Conservation (phyloP, 192 early-diverging fungal genomes). For the Backusella circina region DNA sequence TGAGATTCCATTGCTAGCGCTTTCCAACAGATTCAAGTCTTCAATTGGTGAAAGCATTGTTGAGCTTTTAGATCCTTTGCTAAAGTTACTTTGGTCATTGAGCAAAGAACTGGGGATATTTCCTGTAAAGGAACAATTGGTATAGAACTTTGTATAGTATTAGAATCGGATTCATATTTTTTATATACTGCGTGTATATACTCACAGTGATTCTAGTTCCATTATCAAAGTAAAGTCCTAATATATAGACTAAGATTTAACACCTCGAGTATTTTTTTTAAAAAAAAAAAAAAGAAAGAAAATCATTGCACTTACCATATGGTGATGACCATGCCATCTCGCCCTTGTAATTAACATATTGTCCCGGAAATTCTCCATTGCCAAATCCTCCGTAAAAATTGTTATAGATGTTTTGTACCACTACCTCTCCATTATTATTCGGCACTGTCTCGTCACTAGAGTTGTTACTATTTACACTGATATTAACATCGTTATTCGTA, state of each 20-base stretch:
- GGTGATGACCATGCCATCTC: not conserved
- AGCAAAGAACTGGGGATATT: not conserved
- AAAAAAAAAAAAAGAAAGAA: not conserved
- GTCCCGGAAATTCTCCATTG: not conserved
- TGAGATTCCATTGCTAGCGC: not conserved
- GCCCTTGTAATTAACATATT: not conserved
- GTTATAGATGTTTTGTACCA: not conserved
- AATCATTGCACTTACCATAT: not conserved
- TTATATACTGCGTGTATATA: not conserved
- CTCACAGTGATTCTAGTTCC: not conserved
- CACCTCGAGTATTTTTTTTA: not conserved
- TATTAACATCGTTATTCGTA: not conserved
- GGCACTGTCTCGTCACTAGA: not conserved
- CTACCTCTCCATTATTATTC: not conserved
- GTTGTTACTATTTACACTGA: not conserved
- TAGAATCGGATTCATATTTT: not conserved
- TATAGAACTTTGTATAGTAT: not conserved
- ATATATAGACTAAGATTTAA: not conserved
- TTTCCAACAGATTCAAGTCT: not conserved
- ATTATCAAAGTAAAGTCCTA: not conserved
- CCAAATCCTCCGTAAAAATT: not conserved
- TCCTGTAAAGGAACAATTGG: not conserved
- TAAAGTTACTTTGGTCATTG: not conserved
- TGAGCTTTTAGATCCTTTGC: not conserved
- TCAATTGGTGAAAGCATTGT: not conserved